Base-by-base conservation (phyloP, 352 stramenopile species). In the Paralagenidium karlingii region DNA sequence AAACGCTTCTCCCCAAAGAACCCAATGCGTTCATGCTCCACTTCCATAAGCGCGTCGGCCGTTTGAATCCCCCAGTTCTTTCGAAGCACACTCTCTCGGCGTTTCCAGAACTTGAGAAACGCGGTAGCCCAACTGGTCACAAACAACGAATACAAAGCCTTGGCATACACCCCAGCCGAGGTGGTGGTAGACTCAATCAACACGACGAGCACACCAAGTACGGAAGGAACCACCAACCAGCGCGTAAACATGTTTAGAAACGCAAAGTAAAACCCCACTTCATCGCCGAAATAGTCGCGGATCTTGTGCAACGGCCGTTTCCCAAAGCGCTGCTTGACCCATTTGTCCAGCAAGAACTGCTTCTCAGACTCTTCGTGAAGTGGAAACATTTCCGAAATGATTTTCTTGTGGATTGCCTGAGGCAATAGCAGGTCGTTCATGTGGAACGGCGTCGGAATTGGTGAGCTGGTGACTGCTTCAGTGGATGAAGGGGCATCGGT, bases 231-330 rank as follows among this genome's bases (percentile, higher is more conserved):
- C 5, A 98, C 53, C 7, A 99, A 67, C 71, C 94, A 96, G 38
- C 81, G 75, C 16, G 91, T 95, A 57, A 96, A 97, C 67, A 95
- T 94, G 26, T 95, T 87, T 5, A 98, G 56, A 57, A 97, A 99
- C 8, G 90, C 85, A 64, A 98, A 98, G 65, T 98, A 99, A 45
- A 98, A 97, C 0, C 90, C 91, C 38, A 99, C 75, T 47, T 91
- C 77, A 27, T 88, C 67, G 24, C 77, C 77, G 55, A 86, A 91
- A 38, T 91, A 91, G 32, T 74, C 69, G 24, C 63, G 67, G 21
- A 91, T 53, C 26, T 30, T 38, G 18, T 81, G 62, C 1, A 91
- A 40, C 18, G 77, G 74, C 49, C 83, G 70, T 3, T 57, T 38
- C 0, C 54, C 60, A 11, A 51, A 57, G 63, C 69, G 82, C 25